phyloP scores from a whole-genome alignment of 805 yeast genomes.

The Kluyveromyces aestuarii region DNA sequence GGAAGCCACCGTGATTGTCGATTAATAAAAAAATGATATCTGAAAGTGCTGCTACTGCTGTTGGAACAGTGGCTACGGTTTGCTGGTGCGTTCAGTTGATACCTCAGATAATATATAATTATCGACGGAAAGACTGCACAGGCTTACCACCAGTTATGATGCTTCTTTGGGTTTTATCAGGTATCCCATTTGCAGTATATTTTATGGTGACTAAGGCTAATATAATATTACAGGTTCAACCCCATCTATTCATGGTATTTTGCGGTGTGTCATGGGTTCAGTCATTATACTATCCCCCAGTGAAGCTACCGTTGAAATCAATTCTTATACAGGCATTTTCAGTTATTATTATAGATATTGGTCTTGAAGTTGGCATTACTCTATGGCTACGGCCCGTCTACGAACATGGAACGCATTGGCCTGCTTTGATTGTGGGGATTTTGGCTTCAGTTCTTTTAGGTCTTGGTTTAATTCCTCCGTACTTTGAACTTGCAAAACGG shows the following conservation, averaged over 20 bases:
- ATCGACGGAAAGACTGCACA: constrained; percentile 63
- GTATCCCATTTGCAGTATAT: constrained; percentile 81
- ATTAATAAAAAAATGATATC: constrained; percentile 9
- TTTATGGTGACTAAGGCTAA: constrained; percentile 63
- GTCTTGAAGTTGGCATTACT: constrained; percentile 60
- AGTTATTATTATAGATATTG: constrained; percentile 41
- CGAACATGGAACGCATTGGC: constrained; percentile 54
- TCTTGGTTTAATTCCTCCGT: constrained; percentile 79
- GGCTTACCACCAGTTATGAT: constrained; percentile 88
- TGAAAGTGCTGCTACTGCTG: constrained; percentile 52
- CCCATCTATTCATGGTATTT: constrained; percentile 69
- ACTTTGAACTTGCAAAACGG: constrained; percentile 71
- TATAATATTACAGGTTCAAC: constrained; percentile 77
- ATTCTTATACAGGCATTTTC: constrained; percentile 27
- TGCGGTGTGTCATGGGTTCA: constrained; percentile 63
- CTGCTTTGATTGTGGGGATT: constrained; percentile 69
- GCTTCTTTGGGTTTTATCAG: constrained; percentile 70
- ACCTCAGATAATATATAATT: constrained; percentile 77
- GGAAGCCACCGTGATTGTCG: background rate
- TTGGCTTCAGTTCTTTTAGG: constrained; percentile 70
- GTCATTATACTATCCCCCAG: constrained; percentile 68
- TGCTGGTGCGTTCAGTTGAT: constrained; percentile 88
- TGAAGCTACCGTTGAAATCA: constrained; percentile 27
- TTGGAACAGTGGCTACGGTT: constrained; percentile 84
- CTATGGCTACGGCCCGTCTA: constrained; percentile 56